Conservation (phyloP, 345 rosid genomes). For the Citrus australasica region DNA sequence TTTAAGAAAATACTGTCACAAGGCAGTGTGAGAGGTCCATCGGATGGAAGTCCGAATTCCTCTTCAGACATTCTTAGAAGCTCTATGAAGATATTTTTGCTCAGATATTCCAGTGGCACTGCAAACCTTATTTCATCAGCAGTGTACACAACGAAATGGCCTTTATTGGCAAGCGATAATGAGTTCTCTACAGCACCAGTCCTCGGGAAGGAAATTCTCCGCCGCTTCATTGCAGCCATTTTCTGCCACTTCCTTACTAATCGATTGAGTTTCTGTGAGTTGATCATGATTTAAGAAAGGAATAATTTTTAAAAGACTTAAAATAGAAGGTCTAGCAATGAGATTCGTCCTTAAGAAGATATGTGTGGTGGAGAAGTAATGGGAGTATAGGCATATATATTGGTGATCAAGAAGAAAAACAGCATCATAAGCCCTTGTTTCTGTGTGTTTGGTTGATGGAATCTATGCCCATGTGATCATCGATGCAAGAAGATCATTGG, state of each 20-base stretch:
- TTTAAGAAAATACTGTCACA: conserved; percentile 24
- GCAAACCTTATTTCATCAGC: conserved; percentile 9
- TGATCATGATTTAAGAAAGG: conserved; percentile 14
- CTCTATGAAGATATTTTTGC: conserved; percentile 19
- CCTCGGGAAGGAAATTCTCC: conserved; percentile 13
- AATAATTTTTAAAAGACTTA: not conserved
- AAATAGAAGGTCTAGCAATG: not conserved
- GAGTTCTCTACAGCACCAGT: not conserved
- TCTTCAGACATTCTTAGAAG: conserved; percentile 36
- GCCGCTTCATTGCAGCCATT: conserved; percentile 6
- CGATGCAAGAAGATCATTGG: not conserved
- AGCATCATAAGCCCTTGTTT: not conserved
- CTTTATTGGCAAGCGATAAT: conserved; percentile 11
- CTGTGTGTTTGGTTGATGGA: not conserved
- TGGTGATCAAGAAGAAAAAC: not conserved
- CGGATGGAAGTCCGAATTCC: conserved; percentile 28
- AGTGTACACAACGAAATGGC: conserved; percentile 34
- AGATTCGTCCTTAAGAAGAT: not conserved
- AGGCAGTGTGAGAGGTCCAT: conserved; percentile 26
- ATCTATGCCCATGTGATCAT: not conserved
- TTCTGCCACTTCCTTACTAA: conserved; percentile 21
- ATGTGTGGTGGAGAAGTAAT: not conserved
- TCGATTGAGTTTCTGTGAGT: conserved; percentile 10
- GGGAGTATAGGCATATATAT: not conserved
- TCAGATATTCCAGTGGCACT: conserved; percentile 21